Evolutionary conservation across 2,329 filamentous ascomycete genomes (phyloP), one percentile per base, ranked within the genome.

Genomic region (Mycosphaerella arachidis): DNA sequence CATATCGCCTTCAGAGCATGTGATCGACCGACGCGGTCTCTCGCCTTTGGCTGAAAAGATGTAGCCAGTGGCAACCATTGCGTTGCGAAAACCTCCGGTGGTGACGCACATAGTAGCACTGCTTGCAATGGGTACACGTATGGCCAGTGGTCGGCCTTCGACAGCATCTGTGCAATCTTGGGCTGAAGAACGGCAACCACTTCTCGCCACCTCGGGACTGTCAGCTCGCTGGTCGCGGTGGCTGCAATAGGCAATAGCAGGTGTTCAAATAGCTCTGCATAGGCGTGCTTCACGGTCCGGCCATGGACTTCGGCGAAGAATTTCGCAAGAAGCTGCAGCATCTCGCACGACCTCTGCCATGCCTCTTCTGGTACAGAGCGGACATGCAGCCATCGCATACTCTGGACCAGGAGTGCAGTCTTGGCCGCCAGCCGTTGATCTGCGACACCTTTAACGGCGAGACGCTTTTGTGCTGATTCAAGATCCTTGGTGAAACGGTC

Each of bases 91-190:
- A 83, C 85, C 30, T 99, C 94, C 5, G 87, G 85, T 0, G 91
- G 87, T 6, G 94, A 97, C 27, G 92, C 87, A 72, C 93, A 99
- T 13, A 97, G 82, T 68, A 97, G 81, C 3, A 93, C 88, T 6
- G 90, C 89, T 60, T 93, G 92, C 53, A 97, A 79, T 5, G 94
- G 92, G 68, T 96, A 97, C 0, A 92, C 89, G 63, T 90, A 86
- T 16, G 84, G 79, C 95, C 94, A 99, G 74, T 99, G 91, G 48
- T 92, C 89, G 37, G 92, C 92, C 74, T 99, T 99, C 55, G 87
- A 83, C 61, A 96, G 86, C 83, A 99, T 90, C 68, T 93, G 89
- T 12, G 86, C 84, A 56, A 97, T 80, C 57, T 91, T 86, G 43
- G 90, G 87, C 56, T 90, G 88, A 64, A 97, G 84, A 24, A 87